Evolutionary conservation across 2,329 filamentous ascomycete species (phyloP).

Genomic region (Neofusicoccum kwambonambiense): DNA sequence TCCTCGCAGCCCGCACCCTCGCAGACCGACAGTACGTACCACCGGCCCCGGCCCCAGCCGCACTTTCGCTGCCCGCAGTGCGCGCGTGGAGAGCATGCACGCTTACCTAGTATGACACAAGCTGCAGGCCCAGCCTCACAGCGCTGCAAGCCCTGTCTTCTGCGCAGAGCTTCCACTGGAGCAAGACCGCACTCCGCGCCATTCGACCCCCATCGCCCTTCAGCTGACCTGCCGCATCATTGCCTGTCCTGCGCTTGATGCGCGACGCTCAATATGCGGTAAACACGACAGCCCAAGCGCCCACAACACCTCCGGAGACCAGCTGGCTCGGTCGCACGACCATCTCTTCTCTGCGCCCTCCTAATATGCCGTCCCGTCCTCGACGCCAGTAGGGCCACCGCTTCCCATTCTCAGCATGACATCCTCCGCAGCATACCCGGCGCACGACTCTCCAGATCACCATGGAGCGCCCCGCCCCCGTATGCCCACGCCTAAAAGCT

Average conservation of each 20-base stretch:
- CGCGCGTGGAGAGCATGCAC: slow-evolving; percentile 18
- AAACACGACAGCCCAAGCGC: slow-evolving; percentile 20
- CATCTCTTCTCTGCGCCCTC: slow-evolving; percentile 9
- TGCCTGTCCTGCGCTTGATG: slow-evolving; percentile 20
- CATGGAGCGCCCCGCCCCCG: slow-evolving; percentile 14
- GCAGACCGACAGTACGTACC: slow-evolving; percentile 3
- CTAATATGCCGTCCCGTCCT: slow-evolving; percentile 20
- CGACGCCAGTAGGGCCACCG: slow-evolving; percentile 14
- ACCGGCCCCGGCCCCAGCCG: slow-evolving; percentile 5
- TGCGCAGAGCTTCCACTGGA: slow-evolving; percentile 13
- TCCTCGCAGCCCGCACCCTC: too few species aligned
- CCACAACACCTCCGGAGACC: slow-evolving; percentile 14
- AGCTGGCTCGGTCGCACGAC: slow-evolving; percentile 20
- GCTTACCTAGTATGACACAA: slow-evolving; percentile 18
- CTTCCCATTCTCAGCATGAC: slow-evolving; percentile 17
- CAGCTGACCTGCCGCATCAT: slow-evolving; percentile 21
- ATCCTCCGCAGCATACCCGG: slow-evolving; percentile 11
- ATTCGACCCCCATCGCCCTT: slow-evolving; percentile 18
- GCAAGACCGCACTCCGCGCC: slow-evolving; percentile 17
- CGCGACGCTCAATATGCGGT: slow-evolving; percentile 20
- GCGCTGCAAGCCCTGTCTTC: slow-evolving; percentile 14
- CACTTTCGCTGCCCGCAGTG: slow-evolving; percentile 7
- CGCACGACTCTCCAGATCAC: slow-evolving; percentile 17
- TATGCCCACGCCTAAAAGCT: slow-evolving; percentile 10
- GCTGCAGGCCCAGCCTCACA: slow-evolving; percentile 18